Evolutionary conservation across 345 rosid species (phyloP), one percentile per base, ranked within the genome.

Genomic region (Hibiscus mutabilis): DNA sequence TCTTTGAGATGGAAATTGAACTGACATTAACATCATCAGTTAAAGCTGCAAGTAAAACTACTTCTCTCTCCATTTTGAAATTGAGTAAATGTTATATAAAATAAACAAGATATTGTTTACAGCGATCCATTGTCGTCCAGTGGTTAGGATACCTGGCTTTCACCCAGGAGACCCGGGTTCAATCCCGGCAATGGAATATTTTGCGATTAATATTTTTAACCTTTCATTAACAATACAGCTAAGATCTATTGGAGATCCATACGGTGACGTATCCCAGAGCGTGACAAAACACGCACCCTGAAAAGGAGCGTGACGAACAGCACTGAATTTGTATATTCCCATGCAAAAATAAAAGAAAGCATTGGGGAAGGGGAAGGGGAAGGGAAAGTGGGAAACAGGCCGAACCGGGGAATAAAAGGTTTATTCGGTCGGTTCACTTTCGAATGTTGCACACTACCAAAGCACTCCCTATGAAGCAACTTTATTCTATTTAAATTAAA

Each of bases 311-410:
- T 77, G 76, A 13, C 27, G 15, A 52, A 13, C 4, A 19, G 60
- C 55, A 10, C 56, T 67, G 60, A 29, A 51, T 53, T 21, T 67
- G 74, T 69, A 74, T 73, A 86, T 81, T 81, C 81, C 84, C 88
- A 84, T 84, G 88, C 89, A 88, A 68, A 61, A 60, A 62, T 19
- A 47, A 72, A 47, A n/a, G 42, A 35, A 72, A 21, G 56, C 16
- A 22, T 73, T 68, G 49, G 73, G 69, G 51, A 75, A 1, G 1
- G 29, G 29, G 40, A 1, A 35, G 73, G 29, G 15, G 76, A 76
- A n/a, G n/a, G n/a, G n/a, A n/a, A n/a, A n/a, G n/a, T n/a, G n/a
- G n/a, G n/a, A n/a, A 74, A 78, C 84, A 82, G 72, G 33, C 74
- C 79, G 85, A 84, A 73, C 68, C 51, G 68, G 68, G 74, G 66